Base-by-base conservation (phyloP, 495 filamentous ascomycete genomes). In the Hypoxylon subgilvum region DNA sequence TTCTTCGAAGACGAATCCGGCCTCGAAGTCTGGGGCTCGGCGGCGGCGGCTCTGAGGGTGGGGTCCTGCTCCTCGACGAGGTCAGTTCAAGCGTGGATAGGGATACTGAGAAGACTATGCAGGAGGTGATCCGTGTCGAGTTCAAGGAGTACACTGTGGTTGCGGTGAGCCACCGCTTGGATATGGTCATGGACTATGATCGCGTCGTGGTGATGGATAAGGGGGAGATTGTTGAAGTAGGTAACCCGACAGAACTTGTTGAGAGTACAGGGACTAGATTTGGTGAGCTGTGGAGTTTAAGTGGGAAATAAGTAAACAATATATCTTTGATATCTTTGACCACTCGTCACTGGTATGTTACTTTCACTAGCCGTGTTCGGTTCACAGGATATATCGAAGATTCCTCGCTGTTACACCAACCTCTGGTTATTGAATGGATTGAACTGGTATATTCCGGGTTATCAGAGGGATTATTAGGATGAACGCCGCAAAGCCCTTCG, bases 121-220 rank as follows among this genome's bases (percentile, higher is more conserved):
- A 75, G 51, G 39, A 66, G 42, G 67, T 79, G n/a, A 77, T 81
- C 21, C 39, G 55, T 13, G 39, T 34, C 2, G 74, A 81, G 58
- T 82, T 82, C 52, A 52, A 34, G 18, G 68, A 60, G 9, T 77
- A 78, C 25, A 82, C 80, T 0, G 69, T 82, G 16, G 65, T 83
- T 2, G 69, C 73, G 42, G 74, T 83, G 4, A 75, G 70, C 10
- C 78, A 83, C 63, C 72, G 75, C 49, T 45, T 81, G 7, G 72
- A 77, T 2, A 75, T 74, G 60, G 64, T 80, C 3, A 73, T 79
- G 69, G 70, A 74, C 34, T 77, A 77, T 54, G 75, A 82, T 50
- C 63, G 66, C 18, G 75, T 80, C 2, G 66, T 78, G 1, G 70
- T 81, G 0, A 76, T 81, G 77, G 73, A 72, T 16, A 65, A 54